phyloP scores from a whole-genome alignment of 192 early-diverging fungal species.

The Gigaspora rosea region DNA sequence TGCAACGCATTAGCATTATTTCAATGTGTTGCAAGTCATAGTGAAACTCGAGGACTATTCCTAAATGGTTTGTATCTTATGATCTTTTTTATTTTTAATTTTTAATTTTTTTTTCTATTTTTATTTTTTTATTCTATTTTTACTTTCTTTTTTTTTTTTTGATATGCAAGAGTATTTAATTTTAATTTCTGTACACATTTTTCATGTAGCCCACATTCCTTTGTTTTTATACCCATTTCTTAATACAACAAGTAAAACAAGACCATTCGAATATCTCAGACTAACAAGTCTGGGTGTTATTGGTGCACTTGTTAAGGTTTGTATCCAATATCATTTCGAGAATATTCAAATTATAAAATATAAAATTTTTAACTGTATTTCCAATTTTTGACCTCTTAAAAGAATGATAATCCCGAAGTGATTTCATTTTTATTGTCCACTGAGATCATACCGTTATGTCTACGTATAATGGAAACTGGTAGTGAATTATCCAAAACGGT shows the following conservation, averaged over 20 bases:
- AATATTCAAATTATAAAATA: not conserved
- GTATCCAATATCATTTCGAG: not conserved
- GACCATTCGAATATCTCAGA: conserved; percentile 95
- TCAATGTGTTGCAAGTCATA: conserved; percentile 94
- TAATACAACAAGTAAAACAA: conserved; percentile 92
- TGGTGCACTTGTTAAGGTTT: conserved; percentile 93
- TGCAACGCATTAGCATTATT: conserved; percentile 95
- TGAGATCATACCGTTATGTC: conserved; percentile 95
- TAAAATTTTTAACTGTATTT: not conserved
- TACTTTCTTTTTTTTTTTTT: not conserved
- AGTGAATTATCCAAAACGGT: conserved; percentile 94
- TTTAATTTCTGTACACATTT: conserved; percentile 8
- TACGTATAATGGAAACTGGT: conserved; percentile 99
- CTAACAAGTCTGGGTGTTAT: conserved; percentile 94
- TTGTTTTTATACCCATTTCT: conserved; percentile 98
- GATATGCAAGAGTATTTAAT: not conserved
- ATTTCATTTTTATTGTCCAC: conserved; percentile 94
- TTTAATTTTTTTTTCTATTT: not conserved
- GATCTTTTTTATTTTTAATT: not conserved
- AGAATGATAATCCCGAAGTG: conserved; percentile 95
- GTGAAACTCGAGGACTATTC: conserved; percentile 84
- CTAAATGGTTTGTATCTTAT: conserved; percentile 61
- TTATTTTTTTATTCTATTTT: not conserved
- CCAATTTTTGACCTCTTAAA: not conserved
- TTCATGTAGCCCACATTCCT: conserved; percentile 83